A percentile compares a stretch with the other conserved stretches of the same genome.
These are phyloP conservation scores for Tubosaeta sp. DNA, from an alignment of 768 basidiomycete genomes.

Conservation along the genomic window DNA sequence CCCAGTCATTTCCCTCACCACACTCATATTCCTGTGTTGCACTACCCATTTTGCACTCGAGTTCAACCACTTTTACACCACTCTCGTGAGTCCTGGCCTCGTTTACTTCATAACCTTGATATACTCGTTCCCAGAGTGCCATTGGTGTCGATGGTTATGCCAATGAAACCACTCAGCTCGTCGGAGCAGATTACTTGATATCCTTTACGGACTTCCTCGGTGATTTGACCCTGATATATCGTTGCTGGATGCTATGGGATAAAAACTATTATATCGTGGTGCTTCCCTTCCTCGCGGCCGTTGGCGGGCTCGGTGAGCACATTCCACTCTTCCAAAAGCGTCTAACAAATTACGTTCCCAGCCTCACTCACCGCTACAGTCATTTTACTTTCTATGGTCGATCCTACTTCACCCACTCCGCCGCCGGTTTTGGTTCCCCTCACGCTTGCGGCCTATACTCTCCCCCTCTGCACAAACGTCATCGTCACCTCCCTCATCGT, in stretches of 20 bases:
- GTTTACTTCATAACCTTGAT: neutral
- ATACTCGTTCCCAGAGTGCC: conserved; percentile 12
- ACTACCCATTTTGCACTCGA: conserved; percentile 33
- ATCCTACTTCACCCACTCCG: conserved; percentile 31
- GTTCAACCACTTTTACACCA: conserved; percentile 32
- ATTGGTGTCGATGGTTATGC: conserved; percentile 27
- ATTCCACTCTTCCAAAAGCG: neutral
- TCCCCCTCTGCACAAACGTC: conserved; percentile 41
- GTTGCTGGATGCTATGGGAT: conserved; percentile 41
- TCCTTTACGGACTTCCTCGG: conserved; percentile 35
- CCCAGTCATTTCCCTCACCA: conserved; percentile 28
- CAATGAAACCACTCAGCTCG: conserved; percentile 28
- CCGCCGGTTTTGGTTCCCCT: conserved; percentile 34
- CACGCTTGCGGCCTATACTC: conserved; percentile 32
- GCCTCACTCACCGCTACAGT: too few species aligned
- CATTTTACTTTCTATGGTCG: conserved; percentile 26
- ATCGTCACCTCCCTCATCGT: conserved; percentile 40
- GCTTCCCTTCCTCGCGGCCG: conserved; percentile 32
- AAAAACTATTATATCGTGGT: conserved; percentile 29
- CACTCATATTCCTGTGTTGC: conserved; percentile 30
- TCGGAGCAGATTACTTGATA: conserved; percentile 35
- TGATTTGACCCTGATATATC: conserved; percentile 35
- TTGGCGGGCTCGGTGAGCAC: conserved; percentile 33
- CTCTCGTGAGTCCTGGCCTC: conserved; percentile 25
- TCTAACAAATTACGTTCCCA: conserved; percentile 15